Percentiles rank a stretch among this genome's conserved stretches.
Conservation (phyloP, 139 green algal genomes). For the Picochlorum sp. region DNA sequence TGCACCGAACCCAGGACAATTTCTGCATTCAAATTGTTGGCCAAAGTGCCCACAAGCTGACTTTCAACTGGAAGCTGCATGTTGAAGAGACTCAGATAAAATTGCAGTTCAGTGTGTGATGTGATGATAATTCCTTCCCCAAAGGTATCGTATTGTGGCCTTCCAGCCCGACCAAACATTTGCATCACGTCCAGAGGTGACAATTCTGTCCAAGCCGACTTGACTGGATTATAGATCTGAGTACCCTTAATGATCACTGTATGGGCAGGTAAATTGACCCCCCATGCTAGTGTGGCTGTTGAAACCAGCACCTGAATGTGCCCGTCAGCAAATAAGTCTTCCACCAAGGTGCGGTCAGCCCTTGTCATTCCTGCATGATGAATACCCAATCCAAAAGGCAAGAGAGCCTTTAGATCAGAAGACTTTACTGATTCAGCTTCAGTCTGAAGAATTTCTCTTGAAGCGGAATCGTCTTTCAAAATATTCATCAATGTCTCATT, state of each 20-base stretch:
- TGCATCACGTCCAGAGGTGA: conserved; percentile 95
- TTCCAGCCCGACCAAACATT: conserved; percentile 94
- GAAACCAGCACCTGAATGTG: conserved; percentile 95
- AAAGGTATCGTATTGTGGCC: conserved; percentile 91
- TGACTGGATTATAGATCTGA: conserved; percentile 92
- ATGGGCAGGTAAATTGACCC: conserved; percentile 97
- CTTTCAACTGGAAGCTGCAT: conserved; percentile 95
- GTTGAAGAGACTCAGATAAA: conserved; percentile 97
- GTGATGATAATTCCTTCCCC: conserved; percentile 97
- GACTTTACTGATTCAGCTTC: conserved; percentile 82
- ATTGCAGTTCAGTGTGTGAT: conserved; percentile 85
- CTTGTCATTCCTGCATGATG: conserved; percentile 94
- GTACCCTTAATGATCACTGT: conserved; percentile 99
- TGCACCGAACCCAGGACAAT: conserved; percentile 83
- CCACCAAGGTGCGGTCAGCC: conserved; percentile 86
- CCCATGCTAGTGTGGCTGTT: conserved; percentile 96
- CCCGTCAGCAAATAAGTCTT: conserved; percentile 94
- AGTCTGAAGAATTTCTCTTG: conserved; percentile 74
- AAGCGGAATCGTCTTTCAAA: conserved; percentile 68
- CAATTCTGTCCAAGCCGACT: conserved; percentile 85
- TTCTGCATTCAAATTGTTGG: conserved; percentile 95
- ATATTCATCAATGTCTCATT: conserved; percentile 68
- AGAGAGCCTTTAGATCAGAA: conserved; percentile 74
- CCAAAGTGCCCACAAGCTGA: conserved; percentile 76
- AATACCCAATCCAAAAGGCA: conserved; percentile 94